Evolutionary conservation across 805 yeast genomes (phyloP), one percentile per base, ranked within the genome.

Genomic region (Nakazawaea wyomingensis): DNA sequence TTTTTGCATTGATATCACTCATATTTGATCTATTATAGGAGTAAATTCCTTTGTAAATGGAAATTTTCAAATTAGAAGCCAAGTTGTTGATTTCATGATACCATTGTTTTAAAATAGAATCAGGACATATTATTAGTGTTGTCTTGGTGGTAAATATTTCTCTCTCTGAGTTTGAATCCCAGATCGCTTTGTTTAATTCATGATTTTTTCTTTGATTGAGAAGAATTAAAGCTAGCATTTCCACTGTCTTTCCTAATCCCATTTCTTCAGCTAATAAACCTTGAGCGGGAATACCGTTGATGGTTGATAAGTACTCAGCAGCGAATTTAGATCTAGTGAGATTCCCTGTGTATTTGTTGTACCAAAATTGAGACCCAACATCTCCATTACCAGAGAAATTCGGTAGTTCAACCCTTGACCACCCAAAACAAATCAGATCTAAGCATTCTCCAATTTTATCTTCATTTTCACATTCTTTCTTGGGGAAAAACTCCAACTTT

Each of bases 161-260:
- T 38, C 80, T 68, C 5, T 69, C 61, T 21, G 66, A 71, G 62
- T 51, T 72, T 55, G 48, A 48, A 62, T 60, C 76, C 43, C 44
- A 57, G 51, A 32, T 63, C 56, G 16, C 61, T 34, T 34, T 45
- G 5, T 39, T 22, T 4, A 54, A 49, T 0, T 34, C 11, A 17
- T 45, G 3, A 8, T 21, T 7, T 10, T 72, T 69, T 13, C 96
- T 62, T 26, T 67, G 79, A 57, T 93, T 83, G 39, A 80, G 54
- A 2, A 79, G 55, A 0, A 84, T 62, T 31, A 91, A 63, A 0
- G 95, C 69, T 2, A 86, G 68, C 11, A 89, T 68, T 57, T 93
- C 99, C 4, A 93, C 80, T 0, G 99, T 91, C 56, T 93, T 93
- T 0, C 99, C 99, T 6, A 93, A 70, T 0, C 99, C 99, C 99